These are phyloP conservation scores for Emericellopsis terricola DNA, from an alignment of 495 filamentous ascomycete genomes.

Conservation along the genomic window DNA sequence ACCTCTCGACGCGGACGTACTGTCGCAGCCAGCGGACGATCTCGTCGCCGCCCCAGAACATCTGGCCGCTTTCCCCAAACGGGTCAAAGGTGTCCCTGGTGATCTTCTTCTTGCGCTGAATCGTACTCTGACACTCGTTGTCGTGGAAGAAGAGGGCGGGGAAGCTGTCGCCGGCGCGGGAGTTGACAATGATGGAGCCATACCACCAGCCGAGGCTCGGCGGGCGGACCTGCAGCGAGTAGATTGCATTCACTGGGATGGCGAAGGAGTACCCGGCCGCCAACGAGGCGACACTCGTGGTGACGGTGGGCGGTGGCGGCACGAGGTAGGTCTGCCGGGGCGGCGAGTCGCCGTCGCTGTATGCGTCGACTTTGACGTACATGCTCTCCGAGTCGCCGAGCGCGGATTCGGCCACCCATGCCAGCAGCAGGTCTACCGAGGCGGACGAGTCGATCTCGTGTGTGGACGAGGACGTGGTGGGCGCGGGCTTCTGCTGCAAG, in stretches of 20 bases:
- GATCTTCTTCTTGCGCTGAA: constrained; percentile 76
- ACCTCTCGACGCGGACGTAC: constrained; percentile 69
- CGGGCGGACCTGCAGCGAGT: constrained; percentile 74
- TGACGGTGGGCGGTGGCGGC: constrained; percentile 73
- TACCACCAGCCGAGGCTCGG: constrained; percentile 98
- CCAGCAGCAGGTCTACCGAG: constrained; percentile 62
- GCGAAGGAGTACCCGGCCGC: constrained; percentile 85
- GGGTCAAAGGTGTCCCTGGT: constrained; percentile 77
- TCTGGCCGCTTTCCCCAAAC: constrained; percentile 62
- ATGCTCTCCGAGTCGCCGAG: constrained; percentile 72
- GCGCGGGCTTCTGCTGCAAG: constrained; percentile 65
- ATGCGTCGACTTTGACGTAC: constrained; percentile 91
- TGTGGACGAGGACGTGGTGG: constrained; percentile 31
- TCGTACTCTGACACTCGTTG: constrained; percentile 87
- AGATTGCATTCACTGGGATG: constrained; percentile 76
- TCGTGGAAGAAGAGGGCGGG: constrained; percentile 96
- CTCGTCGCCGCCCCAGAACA: constrained; percentile 98
- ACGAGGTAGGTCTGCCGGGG: constrained; percentile 83
- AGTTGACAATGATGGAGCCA: constrained; percentile 85
- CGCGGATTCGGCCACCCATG: constrained; percentile 86
- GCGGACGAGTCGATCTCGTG: constrained; percentile 15
- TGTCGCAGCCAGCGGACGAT: constrained; percentile 76
- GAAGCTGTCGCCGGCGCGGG: constrained; percentile 73
- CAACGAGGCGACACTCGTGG: constrained; percentile 40
- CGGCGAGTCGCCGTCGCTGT: constrained; percentile 58